Base-by-base conservation (phyloP, 73 alveolate genomes). In the Uronychia setigera region DNA sequence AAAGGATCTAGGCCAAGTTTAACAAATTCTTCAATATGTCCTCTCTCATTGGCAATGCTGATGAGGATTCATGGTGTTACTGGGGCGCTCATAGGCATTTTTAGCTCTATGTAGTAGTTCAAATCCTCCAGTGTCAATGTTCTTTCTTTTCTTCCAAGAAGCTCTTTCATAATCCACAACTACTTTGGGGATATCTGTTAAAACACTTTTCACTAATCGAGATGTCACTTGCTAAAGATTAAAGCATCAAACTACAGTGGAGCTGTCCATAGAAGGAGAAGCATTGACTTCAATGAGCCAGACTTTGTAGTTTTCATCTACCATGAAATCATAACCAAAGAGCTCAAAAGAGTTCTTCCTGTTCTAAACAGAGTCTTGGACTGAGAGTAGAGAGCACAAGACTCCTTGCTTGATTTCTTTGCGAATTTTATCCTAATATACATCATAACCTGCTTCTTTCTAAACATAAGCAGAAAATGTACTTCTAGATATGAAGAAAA, bases 321-420 rank as follows among this genome's bases (percentile, higher is more conserved):
- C 74, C 99, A 95, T 97, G 31, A 97, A 92, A 90, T 98, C 99
- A 88, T 92, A 98, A 32, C 99, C 99, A 74, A 92, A 94, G 76
- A 98, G 83, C 94, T 97, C 99, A 79, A 90, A 86, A 34, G 98
- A 88, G 87, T 96, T 96, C 79, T 95, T 88, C 79, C 98, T 94
- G 79, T 92, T 84, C 79, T 97, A 97, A 59, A 97, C 87, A 92
- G 89, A 89, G 80, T 98, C 99, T 87, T 97, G 92, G 26, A 95
- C 99, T 78, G 99, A 83, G 88, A 88, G 93, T 28, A 98, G 89
- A 35, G 98, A 90, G 94, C 94, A 46, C 32, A 74, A 32, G 31
- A 86, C 92, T 29, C 60, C 35, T 35, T 86, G 31, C 67, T 78
- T 1, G 0, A 86, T 86, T 57, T 86, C 58, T 25, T 85, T 83